A percentile compares a stretch with the other conserved stretches of the same genome.
phyloP scores from a whole-genome alignment of 129 eudicot species.

The Glebionis coronaria region DNA sequence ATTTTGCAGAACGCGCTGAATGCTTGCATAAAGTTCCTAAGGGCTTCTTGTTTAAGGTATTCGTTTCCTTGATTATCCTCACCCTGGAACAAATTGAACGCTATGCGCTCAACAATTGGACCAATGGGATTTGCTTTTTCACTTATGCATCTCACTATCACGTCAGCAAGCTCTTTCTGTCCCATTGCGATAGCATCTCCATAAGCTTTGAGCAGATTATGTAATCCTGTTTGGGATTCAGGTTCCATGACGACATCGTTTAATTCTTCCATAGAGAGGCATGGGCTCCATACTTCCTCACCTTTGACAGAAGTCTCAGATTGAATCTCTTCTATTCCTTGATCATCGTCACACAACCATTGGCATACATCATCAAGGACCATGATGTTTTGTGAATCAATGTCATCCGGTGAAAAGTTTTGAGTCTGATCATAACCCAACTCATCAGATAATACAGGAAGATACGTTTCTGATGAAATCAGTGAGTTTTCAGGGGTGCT shows the following conservation, averaged over 20 bases:
- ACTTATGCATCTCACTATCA: constrained; percentile 37
- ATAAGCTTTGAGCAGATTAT: constrained; percentile 52
- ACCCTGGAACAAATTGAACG: constrained; percentile 38
- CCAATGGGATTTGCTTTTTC: constrained; percentile 52
- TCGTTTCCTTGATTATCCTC: constrained; percentile 38
- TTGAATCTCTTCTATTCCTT: constrained; percentile 21
- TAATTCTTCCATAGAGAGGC: constrained; percentile 24
- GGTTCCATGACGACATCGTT: constrained; percentile 32
- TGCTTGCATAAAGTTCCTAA: constrained; percentile 39
- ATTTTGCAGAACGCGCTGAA: constrained; percentile 46
- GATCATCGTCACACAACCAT: constrained; percentile 44
- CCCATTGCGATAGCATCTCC: constrained; percentile 54
- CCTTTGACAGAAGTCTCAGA: background rate
- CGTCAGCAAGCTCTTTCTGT: constrained; percentile 42
- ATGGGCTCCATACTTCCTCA: no score
- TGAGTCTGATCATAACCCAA: constrained; percentile 35
- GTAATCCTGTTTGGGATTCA: constrained; percentile 33
- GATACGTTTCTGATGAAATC: constrained; percentile 33
- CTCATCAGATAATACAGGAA: background rate
- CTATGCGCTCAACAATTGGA: constrained; percentile 42
- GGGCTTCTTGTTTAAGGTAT: constrained; percentile 46
- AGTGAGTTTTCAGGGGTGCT: constrained; percentile 38
- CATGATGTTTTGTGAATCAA: constrained; percentile 21
- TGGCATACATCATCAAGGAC: constrained; percentile 34
- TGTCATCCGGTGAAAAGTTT: constrained; percentile 13